Evolutionary conservation across 768 basidiomycete genomes (phyloP).

Genomic region (Collybia sordida): DNA sequence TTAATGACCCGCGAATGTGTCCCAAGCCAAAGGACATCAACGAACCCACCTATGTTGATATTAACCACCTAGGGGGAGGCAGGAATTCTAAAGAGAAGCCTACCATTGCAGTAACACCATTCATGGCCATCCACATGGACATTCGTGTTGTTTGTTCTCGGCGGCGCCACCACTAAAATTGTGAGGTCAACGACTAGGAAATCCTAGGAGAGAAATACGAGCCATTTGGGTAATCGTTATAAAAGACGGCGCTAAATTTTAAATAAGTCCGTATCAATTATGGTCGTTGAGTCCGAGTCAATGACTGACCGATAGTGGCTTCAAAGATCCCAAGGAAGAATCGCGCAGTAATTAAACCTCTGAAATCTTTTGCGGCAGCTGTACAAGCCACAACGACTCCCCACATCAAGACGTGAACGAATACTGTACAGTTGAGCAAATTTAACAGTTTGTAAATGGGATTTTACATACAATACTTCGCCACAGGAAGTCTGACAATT

Average conservation of each 20-base stretch:
- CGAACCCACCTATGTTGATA: slow-evolving; percentile 34
- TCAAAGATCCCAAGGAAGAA: slow-evolving; percentile 48
- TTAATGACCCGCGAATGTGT: slow-evolving; percentile 34
- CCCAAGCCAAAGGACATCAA: slow-evolving; percentile 41
- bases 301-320: slow-evolving; percentile 38
- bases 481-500: slow-evolving; percentile 38
- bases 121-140: slow-evolving; percentile 42
- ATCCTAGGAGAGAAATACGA: background rate
- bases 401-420: slow-evolving; percentile 42
- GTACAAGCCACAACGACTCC: slow-evolving; percentile 36
- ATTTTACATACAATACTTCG: slow-evolving; percentile 31
- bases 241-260: slow-evolving; percentile 39
- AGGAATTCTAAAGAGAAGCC: background rate
- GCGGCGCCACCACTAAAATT: slow-evolving; percentile 45
- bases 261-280: too few species aligned
- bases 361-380: slow-evolving; percentile 38
- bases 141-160: slow-evolving; percentile 43
- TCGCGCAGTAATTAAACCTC: slow-evolving; percentile 36
- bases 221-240: slow-evolving; percentile 48
- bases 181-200: too few species aligned
- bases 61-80: background rate
- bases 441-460: background rate
- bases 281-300: background rate
- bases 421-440: slow-evolving; percentile 20
- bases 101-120: slow-evolving; percentile 40